Percentiles rank a stretch among this genome's conserved stretches.
These are phyloP conservation scores for Alnus rubra DNA, from an alignment of 306 rosid genomes.

Conservation along the genomic window DNA sequence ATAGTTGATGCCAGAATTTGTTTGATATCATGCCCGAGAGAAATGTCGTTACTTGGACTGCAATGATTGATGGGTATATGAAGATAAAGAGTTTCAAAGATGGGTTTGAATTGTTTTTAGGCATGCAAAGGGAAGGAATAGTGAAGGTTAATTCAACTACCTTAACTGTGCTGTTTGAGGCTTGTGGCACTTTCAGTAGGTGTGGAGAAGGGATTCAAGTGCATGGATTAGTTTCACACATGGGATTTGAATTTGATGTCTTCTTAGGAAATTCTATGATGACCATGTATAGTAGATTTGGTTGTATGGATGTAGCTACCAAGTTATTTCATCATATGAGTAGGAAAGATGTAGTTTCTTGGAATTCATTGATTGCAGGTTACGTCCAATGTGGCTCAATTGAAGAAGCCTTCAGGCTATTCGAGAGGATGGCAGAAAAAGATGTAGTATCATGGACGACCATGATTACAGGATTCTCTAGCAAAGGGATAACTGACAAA, in stretches of 20 bases:
- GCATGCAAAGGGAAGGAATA: conserved; percentile 64
- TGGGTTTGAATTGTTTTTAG: conserved; percentile 61
- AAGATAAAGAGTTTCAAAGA: conserved; percentile 51
- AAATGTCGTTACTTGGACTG: conserved; percentile 78
- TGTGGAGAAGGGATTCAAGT: conserved; percentile 66
- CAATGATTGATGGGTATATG: conserved; percentile 77
- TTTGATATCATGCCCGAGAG: conserved; percentile 68
- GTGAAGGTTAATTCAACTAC: conserved; percentile 69
- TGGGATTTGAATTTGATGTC: conserved; percentile 66
- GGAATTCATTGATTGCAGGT: conserved; percentile 83
- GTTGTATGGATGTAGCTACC: conserved; percentile 46
- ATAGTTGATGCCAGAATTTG: conserved; percentile 56
- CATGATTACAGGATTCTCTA: conserved; percentile 62
- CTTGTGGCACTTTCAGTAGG: conserved; percentile 55
- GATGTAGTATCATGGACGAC: conserved; percentile 75
- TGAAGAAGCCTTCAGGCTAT: conserved; percentile 56
- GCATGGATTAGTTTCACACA: conserved; percentile 53
- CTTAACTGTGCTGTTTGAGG: conserved; percentile 58
- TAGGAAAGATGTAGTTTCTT: conserved; percentile 55
- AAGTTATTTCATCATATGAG: conserved; percentile 46
- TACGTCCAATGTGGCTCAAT: conserved; percentile 50
- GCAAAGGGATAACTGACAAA: conserved; percentile 51
- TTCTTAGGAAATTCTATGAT: conserved; percentile 60
- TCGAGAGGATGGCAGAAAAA: conserved; percentile 62
- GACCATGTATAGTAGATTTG: conserved; percentile 65